These are phyloP conservation scores for Lotmaria passim DNA, from an alignment of 208 protist species.

Conservation along the genomic window DNA sequence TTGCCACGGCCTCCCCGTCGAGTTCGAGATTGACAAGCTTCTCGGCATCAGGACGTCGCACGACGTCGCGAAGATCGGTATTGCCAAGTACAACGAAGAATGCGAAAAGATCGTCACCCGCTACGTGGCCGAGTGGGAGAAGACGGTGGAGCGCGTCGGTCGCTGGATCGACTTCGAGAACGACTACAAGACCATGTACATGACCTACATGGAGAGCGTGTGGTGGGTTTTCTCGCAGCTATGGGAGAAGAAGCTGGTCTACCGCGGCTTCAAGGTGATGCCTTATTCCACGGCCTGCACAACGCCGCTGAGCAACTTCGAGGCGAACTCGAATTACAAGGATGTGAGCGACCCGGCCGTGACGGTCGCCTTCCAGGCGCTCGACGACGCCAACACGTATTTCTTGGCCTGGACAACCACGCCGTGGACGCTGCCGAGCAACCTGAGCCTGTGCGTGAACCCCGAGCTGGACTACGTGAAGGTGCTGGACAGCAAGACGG, in stretches of 20 bases:
- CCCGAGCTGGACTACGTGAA: slow-evolving; percentile 98
- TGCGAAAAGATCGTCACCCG: slow-evolving; percentile 99
- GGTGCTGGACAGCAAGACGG: slow-evolving; percentile 89
- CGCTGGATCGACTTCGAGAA: slow-evolving; percentile 99
- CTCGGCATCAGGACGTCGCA: slow-evolving; percentile 92
- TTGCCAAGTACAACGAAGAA: slow-evolving; percentile 98
- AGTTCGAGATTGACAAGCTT: slow-evolving; percentile 99
- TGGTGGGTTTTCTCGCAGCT: slow-evolving; percentile 99
- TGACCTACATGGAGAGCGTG: slow-evolving; percentile 99
- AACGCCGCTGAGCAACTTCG: slow-evolving; percentile 99
- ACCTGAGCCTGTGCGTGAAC: slow-evolving; percentile 99
- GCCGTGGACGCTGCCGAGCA: slow-evolving; percentile 99
- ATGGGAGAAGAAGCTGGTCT: slow-evolving; percentile 98
- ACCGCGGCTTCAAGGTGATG: slow-evolving; percentile 99
- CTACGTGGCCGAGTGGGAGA: slow-evolving; percentile 98
- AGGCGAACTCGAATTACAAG: slow-evolving; percentile 99
- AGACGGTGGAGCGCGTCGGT: slow-evolving; percentile 95
- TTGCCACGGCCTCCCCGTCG: slow-evolving; percentile 98
- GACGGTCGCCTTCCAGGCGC: slow-evolving; percentile 90
- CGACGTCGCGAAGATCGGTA: slow-evolving; percentile 97
- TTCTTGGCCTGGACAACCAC: slow-evolving; percentile 99
- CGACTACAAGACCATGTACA: slow-evolving; percentile 99
- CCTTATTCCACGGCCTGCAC: slow-evolving; percentile 98
- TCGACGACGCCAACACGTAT: slow-evolving; percentile 75
- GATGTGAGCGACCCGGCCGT: slow-evolving; percentile 96